Percentiles rank a stretch among this genome's conserved stretches.
phyloP scores from a whole-genome alignment of 352 stramenopile species.

The Phytophthora pini region DNA sequence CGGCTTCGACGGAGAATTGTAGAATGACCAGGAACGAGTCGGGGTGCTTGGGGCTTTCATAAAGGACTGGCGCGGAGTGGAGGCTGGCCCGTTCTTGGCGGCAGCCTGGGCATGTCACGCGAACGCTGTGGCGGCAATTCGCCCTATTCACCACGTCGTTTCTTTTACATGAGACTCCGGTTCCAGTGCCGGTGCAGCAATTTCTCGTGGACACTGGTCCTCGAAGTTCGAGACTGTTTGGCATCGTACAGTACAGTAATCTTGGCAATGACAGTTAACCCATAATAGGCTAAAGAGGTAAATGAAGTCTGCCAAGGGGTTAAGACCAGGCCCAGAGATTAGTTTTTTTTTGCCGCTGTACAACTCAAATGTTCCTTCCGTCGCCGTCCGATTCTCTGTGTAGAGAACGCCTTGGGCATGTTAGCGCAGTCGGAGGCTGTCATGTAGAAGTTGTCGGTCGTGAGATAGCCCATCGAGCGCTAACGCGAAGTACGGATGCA shows the following conservation, averaged over 20 bases:
- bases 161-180: slow-evolving; percentile 19
- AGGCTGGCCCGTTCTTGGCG: slow-evolving; percentile 18
- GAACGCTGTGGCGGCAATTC: slow-evolving; percentile 9
- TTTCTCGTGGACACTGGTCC: slow-evolving; percentile 20
- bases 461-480: too few species aligned
- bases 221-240: neutral
- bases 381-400: too few species aligned
- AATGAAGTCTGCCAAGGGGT: too few species aligned
- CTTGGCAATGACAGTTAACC: too few species aligned
- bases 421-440: too few species aligned
- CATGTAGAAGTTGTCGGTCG: too few species aligned
- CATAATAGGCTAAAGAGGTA: too few species aligned
- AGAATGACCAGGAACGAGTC: slow-evolving; percentile 22
- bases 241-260: neutral
- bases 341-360: too few species aligned
- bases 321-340: too few species aligned
- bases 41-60: slow-evolving; percentile 4
- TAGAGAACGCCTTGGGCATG: too few species aligned
- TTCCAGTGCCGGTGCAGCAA: slow-evolving; percentile 13
- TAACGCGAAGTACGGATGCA: too few species aligned
- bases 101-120: slow-evolving; percentile 4
- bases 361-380: too few species aligned
- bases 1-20: slow-evolving; percentile 25
- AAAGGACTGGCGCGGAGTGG: slow-evolving; percentile 10
- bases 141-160: slow-evolving; percentile 6